phyloP scores from a whole-genome alignment of 768 basidiomycete genomes.

The Paxillus rubicundulus region DNA sequence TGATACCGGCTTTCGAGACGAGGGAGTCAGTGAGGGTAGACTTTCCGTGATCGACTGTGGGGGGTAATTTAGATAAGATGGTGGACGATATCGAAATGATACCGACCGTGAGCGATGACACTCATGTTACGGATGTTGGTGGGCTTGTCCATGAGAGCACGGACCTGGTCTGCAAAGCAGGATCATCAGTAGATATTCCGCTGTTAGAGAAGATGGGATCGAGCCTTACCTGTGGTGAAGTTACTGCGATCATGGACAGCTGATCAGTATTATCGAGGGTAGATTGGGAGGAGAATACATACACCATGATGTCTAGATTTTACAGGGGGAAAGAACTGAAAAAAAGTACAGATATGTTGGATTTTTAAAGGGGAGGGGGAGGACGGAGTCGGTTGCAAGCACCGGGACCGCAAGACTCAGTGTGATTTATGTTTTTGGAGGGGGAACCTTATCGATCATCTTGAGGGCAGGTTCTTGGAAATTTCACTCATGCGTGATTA shows the following conservation, averaged over 20 bases:
- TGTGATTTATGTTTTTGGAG: conserved; percentile 11
- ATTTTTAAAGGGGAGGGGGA: conserved; percentile 6
- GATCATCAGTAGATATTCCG: conserved; percentile 9
- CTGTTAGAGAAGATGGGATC: neutral
- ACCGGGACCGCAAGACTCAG: conserved; percentile 27
- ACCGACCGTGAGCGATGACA: conserved; percentile 86
- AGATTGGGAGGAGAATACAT: conserved; percentile 37
- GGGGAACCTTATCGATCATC: conserved; percentile 41
- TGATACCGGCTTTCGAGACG: conserved; percentile 99
- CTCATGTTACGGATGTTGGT: conserved; percentile 96
- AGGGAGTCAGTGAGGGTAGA: conserved; percentile 98
- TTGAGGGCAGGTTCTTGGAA: conserved; percentile 41
- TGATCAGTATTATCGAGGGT: conserved; percentile 27
- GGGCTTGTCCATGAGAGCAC: conserved; percentile 82
- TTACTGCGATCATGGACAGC: conserved; percentile 52
- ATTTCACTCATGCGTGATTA: neutral
- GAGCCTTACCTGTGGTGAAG: conserved; percentile 78
- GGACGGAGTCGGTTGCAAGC: conserved; percentile 22
- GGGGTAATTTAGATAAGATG: conserved; percentile 15
- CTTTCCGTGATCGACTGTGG: conserved; percentile 97
- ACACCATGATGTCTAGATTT: conserved; percentile 77
- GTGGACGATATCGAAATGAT: conserved; percentile 6
- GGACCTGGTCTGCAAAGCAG: conserved; percentile 68
- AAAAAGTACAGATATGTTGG: conserved; percentile 15
- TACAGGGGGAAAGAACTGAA: conserved; percentile 29